Evolutionary conservation across 352 stramenopile species (phyloP), one percentile per base, ranked within the genome.

Genomic region (Globisporangium polare): DNA sequence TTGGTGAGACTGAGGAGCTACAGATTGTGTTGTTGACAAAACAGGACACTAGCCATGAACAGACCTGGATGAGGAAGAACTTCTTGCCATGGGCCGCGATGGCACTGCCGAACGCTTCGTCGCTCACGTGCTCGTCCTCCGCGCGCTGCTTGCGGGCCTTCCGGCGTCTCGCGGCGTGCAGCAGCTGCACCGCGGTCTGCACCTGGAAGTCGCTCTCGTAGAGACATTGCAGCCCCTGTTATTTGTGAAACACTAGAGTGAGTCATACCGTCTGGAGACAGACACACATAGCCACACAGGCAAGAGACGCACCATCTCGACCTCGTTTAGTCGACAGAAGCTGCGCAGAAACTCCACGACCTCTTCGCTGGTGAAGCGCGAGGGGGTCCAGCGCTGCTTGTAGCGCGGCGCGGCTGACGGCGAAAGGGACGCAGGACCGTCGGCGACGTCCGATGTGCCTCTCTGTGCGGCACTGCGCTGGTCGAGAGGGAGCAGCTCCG

Each of bases 151-250:
- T 61, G 51, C 65, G 72, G 15, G 66, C 60, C 31, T 65, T 61
- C 42, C 68, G 39, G 18, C 71, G 68, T 27, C 83, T 75, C 47
- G 67, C 62, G 10, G 50, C 50, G 22, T 72, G 67, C 29, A 92
- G 66, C 20, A 85, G 59, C 33, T 68, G 49, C 31, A 69, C 66
- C 0, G 78, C 78, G 31, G 72, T 77, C 24, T 66, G 39, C 20
- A 83, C 57, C 35, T 88, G 62, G 47, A 83, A 90, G 15, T 78
- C 65, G 29, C 71, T 72, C n/a, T 83, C 77, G 64, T 78, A 77
- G 20, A 92, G 73, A 55, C 77, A 85, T 45, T 77, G 75, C 9
- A 90, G 74, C 15, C 76, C 83, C 83, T 92, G 42, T 49, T n/a
- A n/a, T n/a, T n/a, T n/a, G n/a, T n/a, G n/a, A n/a, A n/a, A n/a